Evolutionary conservation across 1,284 basidiomycete genomes (phyloP).

Genomic region (Trichosporon sp.): DNA sequence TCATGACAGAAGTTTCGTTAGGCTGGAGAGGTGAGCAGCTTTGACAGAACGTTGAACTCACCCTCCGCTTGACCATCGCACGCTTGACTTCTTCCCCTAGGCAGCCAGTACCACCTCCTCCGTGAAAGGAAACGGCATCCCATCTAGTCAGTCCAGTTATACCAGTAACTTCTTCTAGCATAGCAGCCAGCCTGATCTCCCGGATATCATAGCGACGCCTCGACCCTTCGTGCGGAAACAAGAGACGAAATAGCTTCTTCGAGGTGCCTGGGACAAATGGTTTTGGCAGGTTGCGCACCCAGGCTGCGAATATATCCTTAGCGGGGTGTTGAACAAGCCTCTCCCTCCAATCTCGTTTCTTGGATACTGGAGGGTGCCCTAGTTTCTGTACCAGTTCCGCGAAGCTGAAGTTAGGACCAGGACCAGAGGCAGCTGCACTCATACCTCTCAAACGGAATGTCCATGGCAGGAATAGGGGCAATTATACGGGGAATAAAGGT

Average conservation of each 20-base stretch:
- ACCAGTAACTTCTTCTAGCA: constrained; percentile 57
- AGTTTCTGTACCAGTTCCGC: constrained; percentile 35
- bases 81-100: constrained; percentile 63
- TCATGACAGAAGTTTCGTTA: constrained; percentile 25
- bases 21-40: constrained; percentile 1
- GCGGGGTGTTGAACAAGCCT: constrained; percentile 13
- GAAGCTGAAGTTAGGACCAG: constrained; percentile 24
- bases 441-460: constrained; percentile 5
- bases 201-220: constrained; percentile 67
- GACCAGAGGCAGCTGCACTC: not conserved
- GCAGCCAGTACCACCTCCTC: constrained; percentile 57
- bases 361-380: constrained; percentile 30
- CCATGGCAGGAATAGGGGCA: not conserved
- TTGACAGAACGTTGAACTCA: not conserved
- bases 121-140: constrained; percentile 47
- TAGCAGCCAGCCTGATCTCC: constrained; percentile 61
- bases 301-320: constrained; percentile 36
- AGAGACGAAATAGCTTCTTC: constrained; percentile 59
- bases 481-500: not conserved
- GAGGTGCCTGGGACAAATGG: constrained; percentile 32
- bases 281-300: constrained; percentile 29
- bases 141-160: constrained; percentile 53
- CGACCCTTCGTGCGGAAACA: constrained; percentile 76
- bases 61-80: constrained; percentile 38
- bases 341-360: not conserved